These are phyloP conservation scores for Globisporangium nunn DNA, from an alignment of 352 stramenopile genomes.

Conservation along the genomic window DNA sequence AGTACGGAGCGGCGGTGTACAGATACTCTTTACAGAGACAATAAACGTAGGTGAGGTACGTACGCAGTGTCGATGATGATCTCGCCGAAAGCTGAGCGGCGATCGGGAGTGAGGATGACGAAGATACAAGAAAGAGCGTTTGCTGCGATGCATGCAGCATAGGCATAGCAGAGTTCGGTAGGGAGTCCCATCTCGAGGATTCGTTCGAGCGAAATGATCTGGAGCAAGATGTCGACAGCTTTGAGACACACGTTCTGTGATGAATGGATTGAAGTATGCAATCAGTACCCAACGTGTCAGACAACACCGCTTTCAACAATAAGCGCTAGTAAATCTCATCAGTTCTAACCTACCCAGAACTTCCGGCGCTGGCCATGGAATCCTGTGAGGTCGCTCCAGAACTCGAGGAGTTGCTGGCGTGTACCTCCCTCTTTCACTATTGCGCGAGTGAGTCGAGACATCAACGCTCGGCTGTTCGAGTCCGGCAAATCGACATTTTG, in stretches of 20 bases:
- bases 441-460: slow-evolving; percentile 1
- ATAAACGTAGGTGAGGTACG: neutral
- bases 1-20: too few species aligned
- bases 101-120: slow-evolving; percentile 15
- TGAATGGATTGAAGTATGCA: neutral
- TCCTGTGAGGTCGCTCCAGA: slow-evolving; percentile 20
- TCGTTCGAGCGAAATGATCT: slow-evolving; percentile 18
- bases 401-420: slow-evolving; percentile 4
- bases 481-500: slow-evolving; percentile 8
- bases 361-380: slow-evolving; percentile 30
- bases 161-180: slow-evolving; percentile 18
- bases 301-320: neutral
- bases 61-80: slow-evolving; percentile 31
- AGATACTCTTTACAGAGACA: too few species aligned
- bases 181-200: slow-evolving; percentile 31
- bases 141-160: slow-evolving; percentile 17
- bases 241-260: slow-evolving; percentile 32
- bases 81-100: slow-evolving; percentile 20
- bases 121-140: slow-evolving; percentile 21
- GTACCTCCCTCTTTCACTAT: slow-evolving; percentile 1
- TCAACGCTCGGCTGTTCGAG: slow-evolving; percentile 5
- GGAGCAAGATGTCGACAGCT: slow-evolving; percentile 17
- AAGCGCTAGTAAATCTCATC: neutral
- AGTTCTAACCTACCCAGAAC: slow-evolving; percentile 24
- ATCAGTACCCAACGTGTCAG: neutral